Base-by-base conservation (phyloP, 805 yeast genomes). In the Starmera pachycereana region DNA sequence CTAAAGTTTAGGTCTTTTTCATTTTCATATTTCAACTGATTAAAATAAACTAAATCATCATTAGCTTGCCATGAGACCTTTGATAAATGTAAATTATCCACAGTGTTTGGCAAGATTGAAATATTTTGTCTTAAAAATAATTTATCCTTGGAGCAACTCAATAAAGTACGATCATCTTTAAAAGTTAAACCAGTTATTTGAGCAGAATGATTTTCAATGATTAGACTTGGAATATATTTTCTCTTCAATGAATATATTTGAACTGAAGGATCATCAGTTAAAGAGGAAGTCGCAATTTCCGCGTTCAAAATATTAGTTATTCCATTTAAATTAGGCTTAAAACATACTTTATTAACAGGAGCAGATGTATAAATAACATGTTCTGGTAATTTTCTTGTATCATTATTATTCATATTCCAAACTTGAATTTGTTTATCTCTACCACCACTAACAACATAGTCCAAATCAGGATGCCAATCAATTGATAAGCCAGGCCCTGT, bases 381-480 rank as follows among this genome's bases (percentile, higher is more conserved):
- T 29, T 85, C 90, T 0, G 97, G 95, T 4, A 62, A 52, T 36
- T 58, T 56, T 36, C 69, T 41, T 44, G 51, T 14, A 40, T 52
- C 70, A 31, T 56, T 62, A 1, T 62, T 49, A 10, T 58, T 54
- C 71, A 76, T 63, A 51, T 74, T 81, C 90, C 94, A 86, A 4
- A 83, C 76, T 44, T 83, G 86, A 30, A 83, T 67, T 48, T 78
- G 80, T 39, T 82, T 81, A 60, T 92, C 98, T 51, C 97, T 70
- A 8, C 98, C 98, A 12, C 97, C 97, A 16, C 96, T 85, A 6
- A 81, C 79, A 16, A 92, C 72, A 51, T 80, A 84, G 46, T 89
- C 95, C 31, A 70, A 57, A 32, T 77, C 79, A 0, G 94, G 95
- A 54, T 89, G 96, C 79, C 95, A 88, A 51, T 86, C 88, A 5